phyloP scores from a whole-genome alignment of 495 filamentous ascomycete genomes.

The Darksidea phi region DNA sequence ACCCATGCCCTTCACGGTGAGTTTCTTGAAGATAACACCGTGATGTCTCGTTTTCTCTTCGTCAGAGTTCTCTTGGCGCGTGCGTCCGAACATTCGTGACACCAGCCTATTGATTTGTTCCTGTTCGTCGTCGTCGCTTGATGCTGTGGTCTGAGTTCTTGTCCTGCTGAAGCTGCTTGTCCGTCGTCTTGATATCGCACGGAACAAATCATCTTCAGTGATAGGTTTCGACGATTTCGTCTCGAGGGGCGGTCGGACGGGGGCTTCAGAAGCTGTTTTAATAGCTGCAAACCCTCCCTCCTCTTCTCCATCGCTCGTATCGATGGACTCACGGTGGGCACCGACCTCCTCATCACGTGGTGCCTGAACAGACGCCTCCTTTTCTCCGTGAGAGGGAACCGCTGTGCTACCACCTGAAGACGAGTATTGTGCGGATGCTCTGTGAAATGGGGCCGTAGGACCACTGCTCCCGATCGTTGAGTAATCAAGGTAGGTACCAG shows the following conservation, averaged over 20 bases:
- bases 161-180: constrained; percentile 37
- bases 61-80: constrained; percentile 60
- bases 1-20: constrained; percentile 64
- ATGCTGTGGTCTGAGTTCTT: constrained; percentile 31
- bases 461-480: background rate
- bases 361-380: background rate
- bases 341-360: background rate
- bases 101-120: constrained; percentile 60
- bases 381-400: constrained; percentile 19
- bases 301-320: constrained; percentile 3
- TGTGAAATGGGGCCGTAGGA: background rate
- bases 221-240: constrained; percentile 17
- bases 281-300: constrained; percentile 25
- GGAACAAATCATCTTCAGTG: constrained; percentile 55
- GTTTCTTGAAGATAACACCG: constrained; percentile 43
- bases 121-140: constrained; percentile 51
- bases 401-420: constrained; percentile 17
- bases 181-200: constrained; percentile 52
- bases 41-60: constrained; percentile 58
- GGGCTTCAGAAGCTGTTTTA: constrained; percentile 10
- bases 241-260: constrained; percentile 8
- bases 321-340: constrained; percentile 2
- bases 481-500: constrained; percentile 16
- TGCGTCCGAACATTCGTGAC: constrained; percentile 63
- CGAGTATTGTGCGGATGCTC: background rate